Evolutionary conservation across 805 yeast species (phyloP), one percentile per base, ranked within the genome.

Genomic region (Wickerhamiella vanderwaltii): DNA sequence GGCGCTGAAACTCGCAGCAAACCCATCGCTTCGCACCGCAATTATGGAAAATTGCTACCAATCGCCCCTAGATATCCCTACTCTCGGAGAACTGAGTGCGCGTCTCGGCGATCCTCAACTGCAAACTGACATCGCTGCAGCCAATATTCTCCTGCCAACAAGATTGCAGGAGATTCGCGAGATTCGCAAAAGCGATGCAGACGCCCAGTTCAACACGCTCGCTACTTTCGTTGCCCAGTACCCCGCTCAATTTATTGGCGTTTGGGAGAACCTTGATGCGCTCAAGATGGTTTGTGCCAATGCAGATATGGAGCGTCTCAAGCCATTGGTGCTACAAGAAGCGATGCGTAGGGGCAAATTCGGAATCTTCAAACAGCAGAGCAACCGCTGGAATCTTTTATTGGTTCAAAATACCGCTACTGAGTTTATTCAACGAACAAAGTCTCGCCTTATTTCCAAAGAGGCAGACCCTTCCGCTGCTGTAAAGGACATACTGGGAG

Each of bases 321-420:
- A 30, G 30, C 40, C 45, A 16, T n/a, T 31, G 13, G 51, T 49
- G 6, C 39, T 57, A 3, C 39, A 43, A 16, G 50, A 45, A 9
- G 46, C 55, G 19, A 44, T 56, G 4, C 43, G 44, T 23, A 37
- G 48, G 2, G 57, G 47, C 9, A 52, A 51, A 26, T 55, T 58
- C 35, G 53, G 46, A 5, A 48, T 54, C 17, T 51, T 54, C 11
- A 35, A 43, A 17, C 45, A 46, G 29, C 42, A 29, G 12, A 43
- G 36, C 24, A 17, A 17, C 15, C 22, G 30, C 11, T 35, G 39
- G 39, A 29, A 29, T 6, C 23, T 23, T 7, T 11, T 35, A 9
- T 30, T 35, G 9, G 22, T 35, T 4, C 29, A 16, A 25, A 35
- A 35, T n/a, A 15, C 23, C 6, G 29, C 39, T 12, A 9, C 23